Evolutionary conservation across 345 rosid genomes (phyloP).

Genomic region (Pugionium cornutum): DNA sequence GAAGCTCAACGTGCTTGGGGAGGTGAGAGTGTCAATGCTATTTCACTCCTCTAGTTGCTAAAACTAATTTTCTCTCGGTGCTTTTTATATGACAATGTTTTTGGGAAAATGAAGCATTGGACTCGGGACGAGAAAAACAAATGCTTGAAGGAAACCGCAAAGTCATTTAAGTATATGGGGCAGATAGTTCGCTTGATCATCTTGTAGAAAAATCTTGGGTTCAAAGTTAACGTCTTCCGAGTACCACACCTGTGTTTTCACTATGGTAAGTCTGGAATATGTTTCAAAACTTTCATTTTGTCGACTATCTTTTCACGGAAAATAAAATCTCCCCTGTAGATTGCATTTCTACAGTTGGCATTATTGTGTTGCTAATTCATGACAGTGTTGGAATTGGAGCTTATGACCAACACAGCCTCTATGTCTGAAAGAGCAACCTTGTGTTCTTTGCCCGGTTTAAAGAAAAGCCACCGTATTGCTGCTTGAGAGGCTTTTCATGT

Average conservation of each 20-base stretch:
- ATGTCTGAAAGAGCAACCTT: constrained; percentile 2
- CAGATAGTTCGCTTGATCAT: constrained; percentile 82
- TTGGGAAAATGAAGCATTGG: constrained; percentile 67
- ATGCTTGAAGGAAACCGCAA: constrained; percentile 80
- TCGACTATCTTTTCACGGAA: background rate
- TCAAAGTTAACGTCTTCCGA: background rate
- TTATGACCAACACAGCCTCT: background rate
- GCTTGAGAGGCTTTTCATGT: too few species aligned
- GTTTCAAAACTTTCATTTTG: background rate
- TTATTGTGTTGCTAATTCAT: background rate
- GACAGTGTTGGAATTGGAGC: constrained; percentile 2
- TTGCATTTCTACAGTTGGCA: background rate
- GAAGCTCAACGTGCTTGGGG: constrained; percentile 81
- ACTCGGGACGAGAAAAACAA: constrained; percentile 72
- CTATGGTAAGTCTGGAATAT: background rate
- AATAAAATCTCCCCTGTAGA: background rate
- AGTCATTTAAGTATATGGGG: constrained; percentile 72
- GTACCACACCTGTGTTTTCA: background rate
- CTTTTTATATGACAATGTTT: constrained; percentile 22
- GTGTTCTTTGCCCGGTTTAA: background rate
- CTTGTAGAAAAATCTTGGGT: constrained; percentile 33
- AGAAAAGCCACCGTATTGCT: background rate
- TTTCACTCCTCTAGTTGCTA: background rate
- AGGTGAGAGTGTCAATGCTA: constrained; percentile 50
- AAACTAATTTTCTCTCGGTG: constrained; percentile 13